A percentile compares a stretch with the other conserved stretches of the same genome.
phyloP scores from a whole-genome alignment of 2,329 filamentous ascomycete species.

The Aureobasidium vineae region DNA sequence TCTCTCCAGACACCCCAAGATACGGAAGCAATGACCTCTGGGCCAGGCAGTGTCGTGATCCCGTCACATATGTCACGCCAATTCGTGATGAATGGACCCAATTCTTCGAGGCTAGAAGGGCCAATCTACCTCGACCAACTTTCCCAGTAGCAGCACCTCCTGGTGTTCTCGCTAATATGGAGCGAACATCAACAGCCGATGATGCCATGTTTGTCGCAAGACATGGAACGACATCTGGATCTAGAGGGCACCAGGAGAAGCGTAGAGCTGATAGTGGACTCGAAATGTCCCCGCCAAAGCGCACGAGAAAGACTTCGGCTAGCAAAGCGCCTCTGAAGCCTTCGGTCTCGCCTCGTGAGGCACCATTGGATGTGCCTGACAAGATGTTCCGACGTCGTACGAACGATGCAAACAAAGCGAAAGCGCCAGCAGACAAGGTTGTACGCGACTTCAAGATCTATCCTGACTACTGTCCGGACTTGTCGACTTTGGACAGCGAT shows the following conservation, averaged over 20 bases:
- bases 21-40: slow-evolving; percentile 17
- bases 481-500: slow-evolving; percentile 61
- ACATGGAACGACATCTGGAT: neutral
- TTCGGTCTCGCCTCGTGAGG: slow-evolving; percentile 17
- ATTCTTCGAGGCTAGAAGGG: neutral
- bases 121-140: neutral
- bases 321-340: neutral
- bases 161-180: neutral
- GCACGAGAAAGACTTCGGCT: slow-evolving; percentile 1
- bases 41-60: slow-evolving; percentile 8
- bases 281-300: slow-evolving; percentile 15
- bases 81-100: neutral
- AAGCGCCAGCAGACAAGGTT: slow-evolving; percentile 73
- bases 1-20: neutral
- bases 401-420: slow-evolving; percentile 34
- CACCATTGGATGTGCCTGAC: neutral
- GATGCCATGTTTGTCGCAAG: neutral
- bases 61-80: neutral
- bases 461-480: slow-evolving; percentile 67
- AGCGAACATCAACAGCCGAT: neutral
- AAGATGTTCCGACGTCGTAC: slow-evolving; percentile 1
- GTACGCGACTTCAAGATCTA: slow-evolving; percentile 66
- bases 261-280: slow-evolving; percentile 1
- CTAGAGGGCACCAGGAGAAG: neutral
- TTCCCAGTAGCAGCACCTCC: slow-evolving; percentile 3